A percentile compares a stretch with the other conserved stretches of the same genome.
Evolutionary conservation across 176 grass and related monocot genomes (phyloP).

Genomic region (Hordeum marinum): DNA sequence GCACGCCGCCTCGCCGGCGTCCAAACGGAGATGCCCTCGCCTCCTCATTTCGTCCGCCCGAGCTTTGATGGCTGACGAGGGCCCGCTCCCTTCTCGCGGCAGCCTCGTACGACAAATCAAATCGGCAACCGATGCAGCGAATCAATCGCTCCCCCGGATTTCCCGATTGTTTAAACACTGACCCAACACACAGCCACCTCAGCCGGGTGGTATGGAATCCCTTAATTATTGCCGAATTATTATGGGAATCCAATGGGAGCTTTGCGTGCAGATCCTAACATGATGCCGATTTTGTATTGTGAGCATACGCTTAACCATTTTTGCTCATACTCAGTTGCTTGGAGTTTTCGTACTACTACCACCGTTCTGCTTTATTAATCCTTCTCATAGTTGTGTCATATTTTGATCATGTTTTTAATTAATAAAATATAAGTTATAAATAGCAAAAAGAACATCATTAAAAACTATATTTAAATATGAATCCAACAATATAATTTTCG

Average conservation of each 20-base stretch:
- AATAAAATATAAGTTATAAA: too few relatives aligned
- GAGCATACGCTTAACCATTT: background rate
- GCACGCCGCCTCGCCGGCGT: background rate
- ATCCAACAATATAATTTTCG: too few relatives aligned
- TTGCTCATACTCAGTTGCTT: background rate
- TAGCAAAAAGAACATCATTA: too few relatives aligned
- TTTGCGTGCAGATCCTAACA: background rate
- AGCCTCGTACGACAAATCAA: background rate
- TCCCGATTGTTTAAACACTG: background rate
- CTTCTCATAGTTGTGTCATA: too few relatives aligned
- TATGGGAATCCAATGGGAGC: slow-evolving; percentile 15
- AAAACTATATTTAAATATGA: too few relatives aligned
- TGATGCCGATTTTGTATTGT: background rate
- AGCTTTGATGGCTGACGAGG: too few relatives aligned
- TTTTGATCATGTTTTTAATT: too few relatives aligned
- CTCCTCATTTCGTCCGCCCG: background rate
- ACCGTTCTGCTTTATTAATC: too few relatives aligned
- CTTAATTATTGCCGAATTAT: slow-evolving; percentile 36
- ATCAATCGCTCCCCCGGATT: background rate
- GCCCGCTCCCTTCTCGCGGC: background rate
- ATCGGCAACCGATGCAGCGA: background rate
- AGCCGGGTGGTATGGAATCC: background rate
- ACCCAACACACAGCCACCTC: background rate
- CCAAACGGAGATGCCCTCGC: background rate
- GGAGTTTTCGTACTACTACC: background rate